Base-by-base conservation (phyloP, 2,329 filamentous ascomycete genomes). In the Amauroascus verrucosus region DNA sequence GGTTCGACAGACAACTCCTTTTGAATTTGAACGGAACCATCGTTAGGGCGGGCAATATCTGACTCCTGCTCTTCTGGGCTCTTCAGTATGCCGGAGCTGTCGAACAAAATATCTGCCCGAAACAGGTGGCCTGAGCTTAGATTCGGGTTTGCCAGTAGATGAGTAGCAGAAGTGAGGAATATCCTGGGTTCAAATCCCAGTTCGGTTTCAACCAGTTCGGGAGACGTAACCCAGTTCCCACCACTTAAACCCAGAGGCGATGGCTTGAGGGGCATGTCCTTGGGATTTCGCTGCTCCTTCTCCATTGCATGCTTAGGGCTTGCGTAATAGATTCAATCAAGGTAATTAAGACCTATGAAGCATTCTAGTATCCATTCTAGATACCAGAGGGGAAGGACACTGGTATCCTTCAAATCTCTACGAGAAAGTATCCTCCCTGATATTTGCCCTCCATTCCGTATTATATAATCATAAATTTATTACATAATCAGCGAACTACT, bases 21-120 rank as follows among this genome's bases (percentile, higher is more conserved):
- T 9, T 9, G 40, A 28, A 50, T 56, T 47, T 45, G 44, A 37
- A 13, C 16, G 32, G 33, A 26, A 1, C 41, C 38, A 41, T 41
- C 43, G 2, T 52, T 20, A 3, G 40, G 43, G n/a, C 51, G 49
- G 38, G 47, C 56, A 16, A 57, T 61, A 18, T 54, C 56, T 28
- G 51, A 54, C 50, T 69, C 68, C 52, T 65, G 66, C 41, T 69
- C 61, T n/a, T 56, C 52, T 1, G 64, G 62, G 11, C 65, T 69
- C 51, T 64, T 62, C 46, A 68, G 41, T 4, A 60, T 53, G 56
- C 66, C 63, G 66, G 70, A 63, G 58, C 76, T 81, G 61, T 81
- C 75, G 60, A 76, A 77, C 30, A 80, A 70, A 37, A 84, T 76
- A 63, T 84, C 80, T 14, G 80, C 80, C 6, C 80, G 76, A 57